These are phyloP conservation scores for Nannochloropsis gaditana DNA, from an alignment of 108 stramenopile species.

Conservation along the genomic window DNA sequence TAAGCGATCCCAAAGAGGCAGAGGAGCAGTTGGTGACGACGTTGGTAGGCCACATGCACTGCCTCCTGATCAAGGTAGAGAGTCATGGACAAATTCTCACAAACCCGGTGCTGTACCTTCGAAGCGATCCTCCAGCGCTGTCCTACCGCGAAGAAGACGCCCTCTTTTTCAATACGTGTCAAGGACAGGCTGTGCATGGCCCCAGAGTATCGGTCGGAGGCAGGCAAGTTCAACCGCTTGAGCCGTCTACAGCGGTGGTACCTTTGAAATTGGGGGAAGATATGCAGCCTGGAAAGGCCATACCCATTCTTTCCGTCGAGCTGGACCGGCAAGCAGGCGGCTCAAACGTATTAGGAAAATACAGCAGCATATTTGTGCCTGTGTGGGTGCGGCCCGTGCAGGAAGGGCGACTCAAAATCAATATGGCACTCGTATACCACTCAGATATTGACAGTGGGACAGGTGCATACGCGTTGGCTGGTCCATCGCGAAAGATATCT, in stretches of 20 bases:
- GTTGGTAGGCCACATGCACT: neutral
- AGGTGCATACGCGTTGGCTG: neutral
- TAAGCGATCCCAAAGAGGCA: neutral
- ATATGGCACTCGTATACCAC: conserved; percentile 1
- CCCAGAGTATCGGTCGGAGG: too few species aligned
- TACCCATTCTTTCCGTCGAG: neutral
- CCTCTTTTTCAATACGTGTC: neutral
- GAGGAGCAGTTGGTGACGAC: neutral
- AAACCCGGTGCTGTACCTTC: neutral
- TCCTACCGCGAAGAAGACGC: neutral
- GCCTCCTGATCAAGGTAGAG: neutral
- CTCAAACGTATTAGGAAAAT: too few species aligned
- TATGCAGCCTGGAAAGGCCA: conserved; percentile 1
- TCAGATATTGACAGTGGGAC: too few species aligned
- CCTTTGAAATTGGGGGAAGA: neutral
- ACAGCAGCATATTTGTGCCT: neutral
- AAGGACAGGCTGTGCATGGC: neutral
- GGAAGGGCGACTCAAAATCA: neutral
- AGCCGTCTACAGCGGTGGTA: neutral
- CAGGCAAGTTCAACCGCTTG: too few species aligned
- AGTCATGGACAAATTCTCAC: neutral
- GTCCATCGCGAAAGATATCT: too few species aligned
- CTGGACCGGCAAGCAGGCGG: neutral
- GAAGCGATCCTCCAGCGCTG: neutral
- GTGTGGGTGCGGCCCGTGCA: neutral